Percentiles rank a stretch among this genome's conserved stretches.
phyloP scores from a whole-genome alignment of 768 basidiomycete genomes.

The Russula lepida region DNA sequence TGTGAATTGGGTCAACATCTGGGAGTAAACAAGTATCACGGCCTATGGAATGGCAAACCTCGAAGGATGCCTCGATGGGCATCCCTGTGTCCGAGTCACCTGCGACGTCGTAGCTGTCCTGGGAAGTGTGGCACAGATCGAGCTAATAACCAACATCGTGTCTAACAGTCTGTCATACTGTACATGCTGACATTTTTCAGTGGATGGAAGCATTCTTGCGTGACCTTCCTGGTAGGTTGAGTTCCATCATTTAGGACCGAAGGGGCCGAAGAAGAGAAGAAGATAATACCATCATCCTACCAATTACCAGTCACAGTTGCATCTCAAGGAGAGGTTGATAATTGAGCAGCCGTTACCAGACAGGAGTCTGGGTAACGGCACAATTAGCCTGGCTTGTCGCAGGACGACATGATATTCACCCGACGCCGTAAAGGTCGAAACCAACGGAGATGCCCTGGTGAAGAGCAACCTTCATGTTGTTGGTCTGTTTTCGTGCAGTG shows the following conservation, averaged over 20 bases:
- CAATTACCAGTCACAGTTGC: conserved; percentile 27
- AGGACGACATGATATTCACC: not conserved
- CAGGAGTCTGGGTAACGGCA: conserved; percentile 27
- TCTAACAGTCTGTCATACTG: no score
- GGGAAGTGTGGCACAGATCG: no score
- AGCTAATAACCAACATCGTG: no score
- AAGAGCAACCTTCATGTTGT: no score
- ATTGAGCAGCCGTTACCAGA: conserved; percentile 40
- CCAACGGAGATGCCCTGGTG: not conserved
- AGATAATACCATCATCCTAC: conserved; percentile 41
- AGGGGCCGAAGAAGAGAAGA: conserved; percentile 28
- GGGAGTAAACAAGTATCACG: conserved; percentile 27
- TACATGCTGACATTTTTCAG: conserved; percentile 24
- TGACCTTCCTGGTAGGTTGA: conserved; percentile 32
- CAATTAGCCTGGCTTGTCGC: not conserved
- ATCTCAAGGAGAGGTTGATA: conserved; percentile 48
- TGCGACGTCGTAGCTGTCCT: no score
- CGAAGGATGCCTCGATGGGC: conserved; percentile 38
- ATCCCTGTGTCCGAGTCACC: conserved; percentile 42
- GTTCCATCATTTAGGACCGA: conserved; percentile 35
- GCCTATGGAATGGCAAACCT: conserved; percentile 30
- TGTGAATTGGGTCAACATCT: no score
- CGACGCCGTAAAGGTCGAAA: not conserved
- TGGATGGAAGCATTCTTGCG: conserved; percentile 5
- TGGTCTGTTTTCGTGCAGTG: no score